phyloP scores from a whole-genome alignment of 306 rosid species.

The Sicyos baderoa region DNA sequence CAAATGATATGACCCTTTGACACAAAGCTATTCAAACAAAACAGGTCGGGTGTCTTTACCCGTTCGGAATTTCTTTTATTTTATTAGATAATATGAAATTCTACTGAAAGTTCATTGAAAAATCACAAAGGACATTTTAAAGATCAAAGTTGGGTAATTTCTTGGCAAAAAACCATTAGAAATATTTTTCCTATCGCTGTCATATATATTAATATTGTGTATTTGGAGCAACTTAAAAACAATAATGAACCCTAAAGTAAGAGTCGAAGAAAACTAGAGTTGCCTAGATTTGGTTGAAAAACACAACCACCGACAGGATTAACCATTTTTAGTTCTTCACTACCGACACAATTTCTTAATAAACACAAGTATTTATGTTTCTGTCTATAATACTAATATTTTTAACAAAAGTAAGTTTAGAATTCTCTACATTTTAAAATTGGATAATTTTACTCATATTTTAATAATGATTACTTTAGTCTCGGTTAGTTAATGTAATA shows the following conservation, averaged over 20 bases:
- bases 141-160: background rate
- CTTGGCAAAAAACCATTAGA: background rate
- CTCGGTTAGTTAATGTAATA: too few species aligned
- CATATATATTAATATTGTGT: too few species aligned
- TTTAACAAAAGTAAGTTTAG: too few species aligned
- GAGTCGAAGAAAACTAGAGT: background rate
- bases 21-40: background rate
- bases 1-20: background rate
- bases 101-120: too few species aligned
- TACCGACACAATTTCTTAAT: background rate
- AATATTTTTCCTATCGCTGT: background rate
- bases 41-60: too few species aligned
- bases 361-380: background rate
- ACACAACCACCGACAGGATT: too few species aligned
- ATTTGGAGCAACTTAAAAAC: background rate
- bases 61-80: too few species aligned
- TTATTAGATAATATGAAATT: too few species aligned
- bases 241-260: conserved; percentile 2
- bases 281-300: background rate
- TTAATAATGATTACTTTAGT: too few species aligned
- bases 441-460: too few species aligned
- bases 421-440: too few species aligned
- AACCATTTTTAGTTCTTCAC: background rate
- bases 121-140: background rate
- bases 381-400: too few species aligned